These are phyloP conservation scores for Cyclostephanos tholiformis DNA, from an alignment of 108 stramenopile species.

Conservation along the genomic window DNA sequence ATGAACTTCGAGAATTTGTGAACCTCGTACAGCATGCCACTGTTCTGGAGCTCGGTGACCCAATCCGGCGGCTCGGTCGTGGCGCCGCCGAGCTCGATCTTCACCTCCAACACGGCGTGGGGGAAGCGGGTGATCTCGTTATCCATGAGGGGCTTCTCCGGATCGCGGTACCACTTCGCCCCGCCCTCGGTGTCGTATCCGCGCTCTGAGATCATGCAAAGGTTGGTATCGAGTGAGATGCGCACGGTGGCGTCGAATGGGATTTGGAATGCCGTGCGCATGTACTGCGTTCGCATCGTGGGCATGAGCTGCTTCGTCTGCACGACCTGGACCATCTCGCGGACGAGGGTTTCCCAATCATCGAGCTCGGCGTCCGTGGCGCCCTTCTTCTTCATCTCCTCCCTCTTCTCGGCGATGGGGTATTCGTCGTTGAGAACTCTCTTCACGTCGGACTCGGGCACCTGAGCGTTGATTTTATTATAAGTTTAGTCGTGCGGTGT, in stretches of 20 bases:
- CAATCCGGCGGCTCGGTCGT: slow-evolving; percentile 86
- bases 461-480: slow-evolving; percentile 29
- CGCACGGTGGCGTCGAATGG: slow-evolving; percentile 96
- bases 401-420: slow-evolving; percentile 81
- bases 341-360: slow-evolving; percentile 88
- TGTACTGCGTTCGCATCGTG: slow-evolving; percentile 95
- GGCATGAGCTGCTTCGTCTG: slow-evolving; percentile 93
- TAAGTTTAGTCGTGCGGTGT: not conserved
- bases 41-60: slow-evolving; percentile 91
- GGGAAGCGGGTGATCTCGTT: slow-evolving; percentile 96
- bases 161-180: slow-evolving; percentile 93
- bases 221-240: slow-evolving; percentile 94
- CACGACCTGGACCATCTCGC: slow-evolving; percentile 89
- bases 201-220: slow-evolving; percentile 96
- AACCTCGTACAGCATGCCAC: slow-evolving; percentile 89
- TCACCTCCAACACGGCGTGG: slow-evolving; percentile 95
- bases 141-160: slow-evolving; percentile 65
- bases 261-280: slow-evolving; percentile 97
- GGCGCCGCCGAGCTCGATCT: slow-evolving; percentile 91
- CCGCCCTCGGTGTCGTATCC: slow-evolving; percentile 87
- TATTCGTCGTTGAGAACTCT: slow-evolving; percentile 81
- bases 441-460: slow-evolving; percentile 82
- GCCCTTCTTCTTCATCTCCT: slow-evolving; percentile 78
- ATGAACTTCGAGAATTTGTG: slow-evolving; percentile 97
- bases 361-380: slow-evolving; percentile 82